Percentiles rank a stretch among this genome's conserved stretches.
Evolutionary conservation across 305 asterid species (phyloP).

Genomic region (Rubia peregrina): DNA sequence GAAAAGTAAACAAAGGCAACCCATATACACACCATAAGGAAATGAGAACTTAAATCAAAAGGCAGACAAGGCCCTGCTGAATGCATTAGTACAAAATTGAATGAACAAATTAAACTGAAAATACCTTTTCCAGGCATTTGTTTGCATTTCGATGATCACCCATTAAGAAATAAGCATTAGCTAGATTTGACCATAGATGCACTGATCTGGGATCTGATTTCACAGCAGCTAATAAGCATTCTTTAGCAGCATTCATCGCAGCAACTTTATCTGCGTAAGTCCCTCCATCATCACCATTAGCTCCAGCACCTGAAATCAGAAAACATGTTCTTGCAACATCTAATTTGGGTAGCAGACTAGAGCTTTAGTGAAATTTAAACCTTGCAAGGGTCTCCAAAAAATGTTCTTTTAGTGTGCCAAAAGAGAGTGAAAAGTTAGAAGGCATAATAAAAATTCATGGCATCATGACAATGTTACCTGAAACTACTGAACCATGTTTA

Average conservation of each 20-base stretch:
- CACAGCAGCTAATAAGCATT: conserved; percentile 80
- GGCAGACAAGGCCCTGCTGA: neutral
- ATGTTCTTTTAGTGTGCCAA: neutral
- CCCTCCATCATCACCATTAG: conserved; percentile 46
- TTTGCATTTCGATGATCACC: conserved; percentile 79
- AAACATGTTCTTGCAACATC: neutral
- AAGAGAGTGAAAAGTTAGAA: neutral
- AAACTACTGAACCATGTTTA: conserved; percentile 65
- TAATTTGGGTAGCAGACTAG: neutral
- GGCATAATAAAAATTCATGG: neutral
- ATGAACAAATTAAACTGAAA: neutral
- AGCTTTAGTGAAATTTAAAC: neutral
- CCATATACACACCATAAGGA: neutral
- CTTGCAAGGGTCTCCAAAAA: neutral
- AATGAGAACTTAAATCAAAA: neutral
- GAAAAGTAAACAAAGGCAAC: neutral
- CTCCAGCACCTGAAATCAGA: conserved; percentile 62
- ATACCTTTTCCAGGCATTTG: conserved; percentile 89
- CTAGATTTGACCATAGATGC: conserved; percentile 87
- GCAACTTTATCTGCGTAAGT: conserved; percentile 39
- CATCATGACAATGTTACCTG: conserved; percentile 44
- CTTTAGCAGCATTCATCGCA: conserved; percentile 73
- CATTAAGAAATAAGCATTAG: conserved; percentile 73
- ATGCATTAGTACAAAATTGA: neutral
- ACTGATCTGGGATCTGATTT: conserved; percentile 78